Percentiles rank a stretch among this genome's conserved stretches.
These are phyloP conservation scores for Ophiostoma novo-ulmi DNA, from an alignment of 2,329 filamentous ascomycete species.

Conservation along the genomic window DNA sequence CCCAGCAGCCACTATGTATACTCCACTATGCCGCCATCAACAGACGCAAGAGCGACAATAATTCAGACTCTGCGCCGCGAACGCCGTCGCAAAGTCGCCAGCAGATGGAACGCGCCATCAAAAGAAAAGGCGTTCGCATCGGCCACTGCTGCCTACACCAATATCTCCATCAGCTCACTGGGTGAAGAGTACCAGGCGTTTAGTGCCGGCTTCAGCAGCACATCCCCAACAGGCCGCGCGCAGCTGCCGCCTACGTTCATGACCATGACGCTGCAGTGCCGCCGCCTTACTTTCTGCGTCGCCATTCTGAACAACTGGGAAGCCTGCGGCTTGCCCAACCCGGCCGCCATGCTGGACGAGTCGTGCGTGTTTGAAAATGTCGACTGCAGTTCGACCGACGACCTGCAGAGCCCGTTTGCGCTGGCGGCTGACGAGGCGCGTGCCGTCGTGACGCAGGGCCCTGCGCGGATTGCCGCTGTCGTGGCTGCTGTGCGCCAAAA, in stretches of 20 bases:
- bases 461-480: slow-evolving; percentile 28
- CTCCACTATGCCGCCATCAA: background rate
- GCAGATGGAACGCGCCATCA: background rate
- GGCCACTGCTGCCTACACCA: slow-evolving; percentile 5
- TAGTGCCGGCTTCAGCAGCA: background rate
- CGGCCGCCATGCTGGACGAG: slow-evolving; percentile 30
- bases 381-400: background rate
- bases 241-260: background rate
- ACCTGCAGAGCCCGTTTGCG: slow-evolving; percentile 34
- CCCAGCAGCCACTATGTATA: background rate
- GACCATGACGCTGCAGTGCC: slow-evolving; percentile 26
- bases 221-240: background rate
- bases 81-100: background rate
- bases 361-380: slow-evolving; percentile 22
- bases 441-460: slow-evolving; percentile 29
- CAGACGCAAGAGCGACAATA: background rate
- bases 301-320: slow-evolving; percentile 38
- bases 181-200: background rate
- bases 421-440: slow-evolving; percentile 29
- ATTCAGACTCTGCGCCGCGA: background rate
- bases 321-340: slow-evolving; percentile 32
- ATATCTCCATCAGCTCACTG: background rate
- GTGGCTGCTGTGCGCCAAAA: slow-evolving; percentile 28
- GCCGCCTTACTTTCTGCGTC: slow-evolving; percentile 33
- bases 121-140: background rate